Conservation (phyloP, 2,329 filamentous ascomycete species). For the Escovopsis sp. region DNA sequence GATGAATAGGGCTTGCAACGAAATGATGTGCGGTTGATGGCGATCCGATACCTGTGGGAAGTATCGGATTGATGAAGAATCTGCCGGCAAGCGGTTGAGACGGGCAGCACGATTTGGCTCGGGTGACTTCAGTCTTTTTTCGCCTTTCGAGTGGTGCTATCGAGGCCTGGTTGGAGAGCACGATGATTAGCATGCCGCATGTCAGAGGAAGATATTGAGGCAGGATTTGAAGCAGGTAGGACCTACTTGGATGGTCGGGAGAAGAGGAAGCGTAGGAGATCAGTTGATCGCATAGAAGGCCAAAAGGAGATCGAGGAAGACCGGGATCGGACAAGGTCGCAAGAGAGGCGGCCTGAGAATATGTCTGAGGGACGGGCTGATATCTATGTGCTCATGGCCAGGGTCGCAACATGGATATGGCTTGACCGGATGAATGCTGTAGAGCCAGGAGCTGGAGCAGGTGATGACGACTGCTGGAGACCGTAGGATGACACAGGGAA, state of each 20-base stretch:
- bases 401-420: neutral
- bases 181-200: neutral
- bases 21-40: constrained; percentile 67
- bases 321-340: constrained; percentile 2
- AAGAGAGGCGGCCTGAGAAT: constrained; percentile 5
- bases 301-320: constrained; percentile 11
- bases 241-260: constrained; percentile 78
- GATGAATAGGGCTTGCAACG: constrained; percentile 67
- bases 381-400: constrained; percentile 10
- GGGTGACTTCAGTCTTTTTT: constrained; percentile 1
- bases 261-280: constrained; percentile 83
- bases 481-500: too few species aligned
- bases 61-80: constrained; percentile 58
- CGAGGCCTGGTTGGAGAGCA: constrained; percentile 31
- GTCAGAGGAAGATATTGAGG: neutral
- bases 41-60: constrained; percentile 70
- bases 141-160: constrained; percentile 37
- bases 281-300: constrained; percentile 78
- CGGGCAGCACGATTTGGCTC: constrained; percentile 6
- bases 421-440: neutral
- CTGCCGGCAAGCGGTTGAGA: constrained; percentile 9
- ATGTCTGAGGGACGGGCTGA: constrained; percentile 12
- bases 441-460: neutral
- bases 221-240: neutral
- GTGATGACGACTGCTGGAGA: too few species aligned